phyloP scores from a whole-genome alignment of 2,329 filamentous ascomycete species.

The Hypoxylon sp. region DNA sequence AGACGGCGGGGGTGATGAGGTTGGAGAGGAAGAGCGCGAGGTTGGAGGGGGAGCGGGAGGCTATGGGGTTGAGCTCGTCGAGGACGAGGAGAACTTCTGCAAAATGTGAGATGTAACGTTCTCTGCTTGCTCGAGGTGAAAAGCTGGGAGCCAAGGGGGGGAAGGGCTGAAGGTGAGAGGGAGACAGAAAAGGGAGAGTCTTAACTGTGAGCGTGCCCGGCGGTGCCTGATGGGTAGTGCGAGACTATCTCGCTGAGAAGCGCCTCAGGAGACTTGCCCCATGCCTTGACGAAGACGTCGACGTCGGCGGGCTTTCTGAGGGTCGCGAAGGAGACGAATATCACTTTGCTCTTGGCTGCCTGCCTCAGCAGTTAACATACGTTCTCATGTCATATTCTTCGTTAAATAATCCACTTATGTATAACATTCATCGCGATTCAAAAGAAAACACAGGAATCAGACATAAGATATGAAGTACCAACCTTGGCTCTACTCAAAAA shows the following conservation, averaged over 20 bases:
- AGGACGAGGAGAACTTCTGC: conserved; percentile 80
- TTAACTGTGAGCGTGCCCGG: conserved; percentile 60
- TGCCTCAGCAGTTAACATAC: conserved; percentile 45
- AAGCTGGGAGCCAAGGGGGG: not conserved
- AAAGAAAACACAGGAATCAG: not conserved
- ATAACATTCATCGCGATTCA: not conserved
- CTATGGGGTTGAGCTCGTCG: conserved; percentile 80
- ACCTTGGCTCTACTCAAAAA: conserved; percentile 82
- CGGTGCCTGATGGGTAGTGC: conserved; percentile 59
- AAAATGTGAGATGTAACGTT: conserved; percentile 1
- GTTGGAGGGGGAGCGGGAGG: conserved; percentile 64
- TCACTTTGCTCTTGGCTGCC: conserved; percentile 74
- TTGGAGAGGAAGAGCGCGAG: conserved; percentile 77
- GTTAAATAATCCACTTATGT: not conserved
- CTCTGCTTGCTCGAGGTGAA: no score
- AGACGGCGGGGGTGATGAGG: conserved; percentile 73
- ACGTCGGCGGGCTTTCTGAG: conserved; percentile 71
- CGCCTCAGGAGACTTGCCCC: conserved; percentile 66
- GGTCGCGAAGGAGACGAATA: conserved; percentile 84
- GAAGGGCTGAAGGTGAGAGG: conserved; percentile 13
- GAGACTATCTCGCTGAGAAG: conserved; percentile 71
- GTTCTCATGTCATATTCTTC: not conserved
- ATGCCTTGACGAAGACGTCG: conserved; percentile 75
- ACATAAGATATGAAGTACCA: conserved; percentile 33
- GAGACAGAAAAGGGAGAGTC: conserved; percentile 38